Conservation (phyloP, 495 filamentous ascomycete genomes). For the Choiromyces venosus region DNA sequence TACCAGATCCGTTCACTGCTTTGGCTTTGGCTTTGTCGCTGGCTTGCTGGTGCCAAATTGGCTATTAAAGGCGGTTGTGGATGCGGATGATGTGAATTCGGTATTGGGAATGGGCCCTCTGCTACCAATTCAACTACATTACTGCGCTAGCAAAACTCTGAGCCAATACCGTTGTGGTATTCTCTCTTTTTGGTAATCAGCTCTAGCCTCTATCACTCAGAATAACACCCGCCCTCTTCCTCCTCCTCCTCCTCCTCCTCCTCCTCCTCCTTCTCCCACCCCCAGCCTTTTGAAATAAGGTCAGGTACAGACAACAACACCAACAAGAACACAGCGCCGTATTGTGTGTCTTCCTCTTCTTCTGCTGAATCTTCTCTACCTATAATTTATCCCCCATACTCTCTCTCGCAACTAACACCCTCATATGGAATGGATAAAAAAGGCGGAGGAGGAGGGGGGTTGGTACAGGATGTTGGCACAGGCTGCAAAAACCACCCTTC, state of each 20-base stretch:
- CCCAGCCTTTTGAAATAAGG: not conserved
- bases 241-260: not conserved
- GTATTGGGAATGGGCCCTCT: not conserved
- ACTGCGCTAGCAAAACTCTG: not conserved
- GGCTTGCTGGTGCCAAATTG: not conserved
- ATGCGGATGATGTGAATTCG: not conserved
- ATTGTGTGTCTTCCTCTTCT: not conserved
- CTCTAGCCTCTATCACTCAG: not conserved
- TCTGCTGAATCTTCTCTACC: too few species aligned
- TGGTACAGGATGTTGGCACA: not conserved
- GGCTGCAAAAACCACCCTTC: not conserved
- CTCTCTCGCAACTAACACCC: too few species aligned
- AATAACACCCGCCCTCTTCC: not conserved
- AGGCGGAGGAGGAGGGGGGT: not conserved
- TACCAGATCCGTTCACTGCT: not conserved
- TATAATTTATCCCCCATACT: too few species aligned
- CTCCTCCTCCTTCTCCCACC: not conserved
- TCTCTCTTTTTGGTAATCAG: not conserved
- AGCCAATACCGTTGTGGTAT: not conserved
- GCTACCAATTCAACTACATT: not conserved
- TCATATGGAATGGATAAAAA: not conserved
- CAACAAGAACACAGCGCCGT: not conserved
- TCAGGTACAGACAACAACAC: not conserved
- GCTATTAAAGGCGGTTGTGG: not conserved
- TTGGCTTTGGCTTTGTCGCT: constrained; percentile 1